phyloP scores from a whole-genome alignment of 2,329 filamentous ascomycete genomes.

The Hymenoscyphus albidus region DNA sequence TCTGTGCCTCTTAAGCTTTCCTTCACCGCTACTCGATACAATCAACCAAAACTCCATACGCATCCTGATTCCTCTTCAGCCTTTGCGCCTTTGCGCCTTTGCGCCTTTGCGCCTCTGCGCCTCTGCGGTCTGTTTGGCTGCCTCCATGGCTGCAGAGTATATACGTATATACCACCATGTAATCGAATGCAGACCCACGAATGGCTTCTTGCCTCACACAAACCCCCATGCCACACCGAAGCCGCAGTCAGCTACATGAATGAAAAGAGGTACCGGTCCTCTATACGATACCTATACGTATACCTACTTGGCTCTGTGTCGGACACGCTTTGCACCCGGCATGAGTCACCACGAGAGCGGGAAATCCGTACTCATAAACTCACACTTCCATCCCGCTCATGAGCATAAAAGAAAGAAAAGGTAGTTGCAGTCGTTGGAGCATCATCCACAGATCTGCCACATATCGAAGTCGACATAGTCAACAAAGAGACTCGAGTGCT shows the following conservation, averaged over 20 bases:
- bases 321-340: neutral
- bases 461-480: neutral
- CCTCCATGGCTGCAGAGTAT: neutral
- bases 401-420: too few species aligned
- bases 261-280: neutral
- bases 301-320: neutral
- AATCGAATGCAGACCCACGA: neutral
- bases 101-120: too few species aligned
- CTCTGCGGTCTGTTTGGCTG: too few species aligned
- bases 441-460: neutral
- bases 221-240: neutral
- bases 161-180: neutral
- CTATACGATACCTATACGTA: neutral
- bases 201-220: neutral
- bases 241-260: neutral
- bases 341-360: neutral
- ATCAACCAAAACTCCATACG: too few species aligned
- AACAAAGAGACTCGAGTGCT: too few species aligned
- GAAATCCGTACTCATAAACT: neutral
- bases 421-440: neutral
- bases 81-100: too few species aligned
- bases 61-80: too few species aligned
- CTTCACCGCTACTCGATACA: too few species aligned
- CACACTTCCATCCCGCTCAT: too few species aligned
- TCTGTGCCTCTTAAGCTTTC: too few species aligned